These are phyloP conservation scores for Papilionanthe hybrid DNA, from an alignment of 116 monocot species.

Conservation along the genomic window DNA sequence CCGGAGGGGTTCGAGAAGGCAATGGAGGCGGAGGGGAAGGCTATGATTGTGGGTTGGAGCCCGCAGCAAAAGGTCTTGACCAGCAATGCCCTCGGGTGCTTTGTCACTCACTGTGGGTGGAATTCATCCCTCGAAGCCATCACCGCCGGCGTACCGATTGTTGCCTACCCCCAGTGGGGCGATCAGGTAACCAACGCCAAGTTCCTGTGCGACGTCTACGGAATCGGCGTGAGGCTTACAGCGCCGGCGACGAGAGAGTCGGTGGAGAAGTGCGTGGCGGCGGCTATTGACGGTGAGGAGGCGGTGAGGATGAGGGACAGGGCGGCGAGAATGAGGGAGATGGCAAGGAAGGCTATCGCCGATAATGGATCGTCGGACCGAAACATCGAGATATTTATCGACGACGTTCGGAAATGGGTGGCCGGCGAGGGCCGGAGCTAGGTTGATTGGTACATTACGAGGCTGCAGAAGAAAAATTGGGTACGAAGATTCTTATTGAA, in stretches of 20 bases:
- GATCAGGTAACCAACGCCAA: conserved; percentile 54
- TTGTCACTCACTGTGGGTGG: conserved; percentile 72
- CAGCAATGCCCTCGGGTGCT: conserved; percentile 36
- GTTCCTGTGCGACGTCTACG: conserved; percentile 43
- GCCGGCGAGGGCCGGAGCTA: background rate
- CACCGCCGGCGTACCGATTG: conserved; percentile 39
- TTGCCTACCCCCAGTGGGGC: conserved; percentile 55
- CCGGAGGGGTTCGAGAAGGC: conserved; percentile 32
- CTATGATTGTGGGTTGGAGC: conserved; percentile 43
- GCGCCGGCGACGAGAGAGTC: conserved; percentile 17
- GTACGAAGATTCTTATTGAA: no score
- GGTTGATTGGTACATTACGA: no score
- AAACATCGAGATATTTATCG: conserved; percentile 34
- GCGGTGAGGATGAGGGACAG: conserved; percentile 21
- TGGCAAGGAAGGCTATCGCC: conserved; percentile 24
- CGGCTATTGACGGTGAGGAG: conserved; percentile 15
- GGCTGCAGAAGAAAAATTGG: no score
- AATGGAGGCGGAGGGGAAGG: conserved; percentile 4
- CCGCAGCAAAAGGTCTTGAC: conserved; percentile 41
- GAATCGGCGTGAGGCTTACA: conserved; percentile 38
- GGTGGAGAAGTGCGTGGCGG: conserved; percentile 29
- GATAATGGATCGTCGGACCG: conserved; percentile 43
- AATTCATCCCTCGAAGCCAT: conserved; percentile 57
- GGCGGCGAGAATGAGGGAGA: conserved; percentile 26
- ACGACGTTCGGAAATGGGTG: conserved; percentile 14